Conservation (phyloP, 2,329 filamentous ascomycete genomes). For the Colletotrichum somersetense region DNA sequence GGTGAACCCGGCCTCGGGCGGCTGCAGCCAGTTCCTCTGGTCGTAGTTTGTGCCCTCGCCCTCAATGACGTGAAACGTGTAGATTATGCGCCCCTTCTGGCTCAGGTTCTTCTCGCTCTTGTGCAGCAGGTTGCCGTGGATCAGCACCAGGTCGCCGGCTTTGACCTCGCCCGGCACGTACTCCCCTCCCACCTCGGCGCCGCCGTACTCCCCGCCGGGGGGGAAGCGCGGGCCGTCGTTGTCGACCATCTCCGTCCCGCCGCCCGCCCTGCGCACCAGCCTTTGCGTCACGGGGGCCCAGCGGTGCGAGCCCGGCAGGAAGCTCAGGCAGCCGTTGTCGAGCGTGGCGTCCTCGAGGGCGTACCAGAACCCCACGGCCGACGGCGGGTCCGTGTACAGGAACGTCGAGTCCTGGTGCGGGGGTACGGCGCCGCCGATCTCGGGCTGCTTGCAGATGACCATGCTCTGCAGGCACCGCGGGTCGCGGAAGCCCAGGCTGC, state of each 20-base stretch:
- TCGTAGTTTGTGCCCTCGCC: slow-evolving; percentile 82
- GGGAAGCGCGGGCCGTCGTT: slow-evolving; percentile 78
- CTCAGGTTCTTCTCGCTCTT: slow-evolving; percentile 96
- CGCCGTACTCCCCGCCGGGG: slow-evolving; percentile 61
- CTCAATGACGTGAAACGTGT: slow-evolving; percentile 98
- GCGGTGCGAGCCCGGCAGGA: slow-evolving; percentile 84
- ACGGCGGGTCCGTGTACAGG: slow-evolving; percentile 88
- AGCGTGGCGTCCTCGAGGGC: slow-evolving; percentile 91
- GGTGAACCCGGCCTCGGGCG: slow-evolving; percentile 83
- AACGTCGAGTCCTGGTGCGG: slow-evolving; percentile 95
- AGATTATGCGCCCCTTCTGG: slow-evolving; percentile 89
- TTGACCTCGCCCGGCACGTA: slow-evolving; percentile 90
- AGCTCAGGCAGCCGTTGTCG: slow-evolving; percentile 90
- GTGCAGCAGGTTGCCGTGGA: slow-evolving; percentile 95
- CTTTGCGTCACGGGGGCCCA: slow-evolving; percentile 78
- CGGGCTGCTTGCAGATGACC: slow-evolving; percentile 98
- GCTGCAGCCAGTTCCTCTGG: slow-evolving; percentile 92
- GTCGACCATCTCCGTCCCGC: slow-evolving; percentile 77
- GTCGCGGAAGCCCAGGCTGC: slow-evolving; percentile 78
- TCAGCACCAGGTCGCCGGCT: slow-evolving; percentile 89
- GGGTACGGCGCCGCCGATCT: slow-evolving; percentile 92
- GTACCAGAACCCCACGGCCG: slow-evolving; percentile 96
- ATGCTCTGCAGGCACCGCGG: slow-evolving; percentile 90
- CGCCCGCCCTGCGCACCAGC: slow-evolving; percentile 75
- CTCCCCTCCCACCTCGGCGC: slow-evolving; percentile 60